phyloP scores from a whole-genome alignment of 495 filamentous ascomycete species.

The Penicillium ucsense region DNA sequence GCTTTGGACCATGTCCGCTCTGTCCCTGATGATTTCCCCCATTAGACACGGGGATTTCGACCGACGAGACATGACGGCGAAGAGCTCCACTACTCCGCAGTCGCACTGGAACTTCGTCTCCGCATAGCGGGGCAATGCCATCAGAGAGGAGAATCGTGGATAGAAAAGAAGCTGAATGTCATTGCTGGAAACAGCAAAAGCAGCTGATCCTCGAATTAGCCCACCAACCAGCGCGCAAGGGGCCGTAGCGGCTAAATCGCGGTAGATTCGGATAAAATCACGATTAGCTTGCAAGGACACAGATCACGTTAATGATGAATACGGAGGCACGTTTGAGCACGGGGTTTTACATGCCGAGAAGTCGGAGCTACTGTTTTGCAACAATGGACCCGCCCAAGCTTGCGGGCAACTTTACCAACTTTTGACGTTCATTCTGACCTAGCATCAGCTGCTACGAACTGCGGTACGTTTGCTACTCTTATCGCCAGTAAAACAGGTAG shows the following conservation, averaged over 20 bases:
- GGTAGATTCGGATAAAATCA: constrained; percentile 7
- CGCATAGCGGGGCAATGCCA: constrained; percentile 4
- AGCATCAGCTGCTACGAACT: too few species aligned
- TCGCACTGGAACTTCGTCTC: background rate
- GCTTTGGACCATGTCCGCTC: background rate
- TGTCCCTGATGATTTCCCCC: constrained; percentile 3
- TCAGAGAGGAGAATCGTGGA: background rate
- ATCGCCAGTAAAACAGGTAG: too few species aligned
- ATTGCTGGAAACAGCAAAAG: background rate
- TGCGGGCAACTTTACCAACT: too few species aligned
- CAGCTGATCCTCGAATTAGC: background rate
- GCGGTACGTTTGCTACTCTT: too few species aligned
- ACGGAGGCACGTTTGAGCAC: background rate
- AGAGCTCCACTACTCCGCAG: constrained; percentile 1
- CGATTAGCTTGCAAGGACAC: background rate
- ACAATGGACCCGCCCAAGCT: too few species aligned
- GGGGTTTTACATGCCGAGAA: too few species aligned
- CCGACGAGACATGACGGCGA: constrained; percentile 12
- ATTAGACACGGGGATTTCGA: constrained; percentile 16
- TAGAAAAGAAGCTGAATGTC: background rate
- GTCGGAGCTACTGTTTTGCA: too few species aligned
- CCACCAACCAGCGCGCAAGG: constrained; percentile 7
- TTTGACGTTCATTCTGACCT: too few species aligned
- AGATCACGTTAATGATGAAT: background rate
- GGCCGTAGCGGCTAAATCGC: constrained; percentile 5